Conservation (phyloP, 306 rosid genomes). For the Purshia tridentata region DNA sequence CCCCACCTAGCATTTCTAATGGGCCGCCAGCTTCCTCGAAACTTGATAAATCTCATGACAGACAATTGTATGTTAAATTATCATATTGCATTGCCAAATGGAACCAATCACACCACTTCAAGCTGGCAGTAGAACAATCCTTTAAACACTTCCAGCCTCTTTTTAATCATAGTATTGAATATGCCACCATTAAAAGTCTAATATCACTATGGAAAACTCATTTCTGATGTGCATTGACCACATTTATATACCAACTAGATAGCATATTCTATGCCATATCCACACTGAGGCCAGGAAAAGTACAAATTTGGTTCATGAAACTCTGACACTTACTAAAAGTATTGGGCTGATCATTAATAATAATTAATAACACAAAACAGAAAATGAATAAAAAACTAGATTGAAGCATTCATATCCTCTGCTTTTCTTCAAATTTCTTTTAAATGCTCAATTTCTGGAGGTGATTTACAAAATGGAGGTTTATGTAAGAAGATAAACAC, state of each 20-base stretch:
- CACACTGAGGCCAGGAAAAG: background rate
- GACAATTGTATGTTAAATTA: background rate
- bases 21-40: background rate
- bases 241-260: background rate
- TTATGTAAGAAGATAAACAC: background rate
- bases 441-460: slow-evolving; percentile 1
- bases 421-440: background rate
- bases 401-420: background rate
- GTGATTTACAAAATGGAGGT: background rate
- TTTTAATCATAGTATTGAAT: background rate
- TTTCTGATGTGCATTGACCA: background rate
- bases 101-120: background rate
- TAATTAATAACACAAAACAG: background rate
- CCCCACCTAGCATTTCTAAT: background rate
- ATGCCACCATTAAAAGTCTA: background rate
- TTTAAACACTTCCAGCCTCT: background rate
- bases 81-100: background rate
- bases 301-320: background rate
- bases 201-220: background rate
- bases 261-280: background rate
- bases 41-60: background rate
- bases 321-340: background rate
- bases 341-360: background rate
- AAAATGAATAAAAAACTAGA: background rate
- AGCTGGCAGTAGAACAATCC: background rate